phyloP scores from a whole-genome alignment of 1,284 basidiomycete species.

The Ceratobasidium sp. region DNA sequence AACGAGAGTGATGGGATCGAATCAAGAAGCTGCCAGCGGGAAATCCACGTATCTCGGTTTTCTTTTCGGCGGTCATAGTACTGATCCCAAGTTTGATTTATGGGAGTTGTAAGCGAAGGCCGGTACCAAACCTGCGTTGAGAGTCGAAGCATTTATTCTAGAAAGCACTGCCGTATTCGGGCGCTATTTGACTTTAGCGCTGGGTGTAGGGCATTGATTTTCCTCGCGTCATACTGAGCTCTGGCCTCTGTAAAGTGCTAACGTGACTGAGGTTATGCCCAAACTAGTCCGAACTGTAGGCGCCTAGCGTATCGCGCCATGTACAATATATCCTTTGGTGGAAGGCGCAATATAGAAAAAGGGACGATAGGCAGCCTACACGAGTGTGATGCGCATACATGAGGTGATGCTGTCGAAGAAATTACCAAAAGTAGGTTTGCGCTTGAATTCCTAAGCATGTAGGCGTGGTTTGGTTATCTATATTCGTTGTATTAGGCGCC shows the following conservation, averaged over 20 bases:
- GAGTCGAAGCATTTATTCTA: neutral
- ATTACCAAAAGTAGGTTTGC: neutral
- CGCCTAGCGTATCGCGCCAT: neutral
- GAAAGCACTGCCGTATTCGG: neutral
- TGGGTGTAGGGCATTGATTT: neutral
- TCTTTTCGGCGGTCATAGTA: neutral
- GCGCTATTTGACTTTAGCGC: neutral
- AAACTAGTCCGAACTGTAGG: neutral
- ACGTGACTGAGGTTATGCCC: neutral
- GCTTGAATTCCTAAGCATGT: neutral
- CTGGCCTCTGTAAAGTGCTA: neutral
- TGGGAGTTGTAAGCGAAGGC: neutral
- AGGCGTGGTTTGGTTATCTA: neutral
- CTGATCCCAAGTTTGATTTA: neutral
- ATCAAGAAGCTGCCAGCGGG: conserved; percentile 32
- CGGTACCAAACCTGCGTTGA: neutral
- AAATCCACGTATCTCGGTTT: conserved; percentile 12
- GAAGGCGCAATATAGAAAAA: neutral
- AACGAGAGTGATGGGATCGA: conserved; percentile 5
- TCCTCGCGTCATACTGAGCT: neutral
- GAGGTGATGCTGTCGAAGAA: neutral
- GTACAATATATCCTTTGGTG: neutral
- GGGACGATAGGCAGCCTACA: neutral
- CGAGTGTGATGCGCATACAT: no score
- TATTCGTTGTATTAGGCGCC: neutral